These are phyloP conservation scores for Aulographum hederae DNA, from an alignment of 2,329 filamentous ascomycete species.

Conservation along the genomic window DNA sequence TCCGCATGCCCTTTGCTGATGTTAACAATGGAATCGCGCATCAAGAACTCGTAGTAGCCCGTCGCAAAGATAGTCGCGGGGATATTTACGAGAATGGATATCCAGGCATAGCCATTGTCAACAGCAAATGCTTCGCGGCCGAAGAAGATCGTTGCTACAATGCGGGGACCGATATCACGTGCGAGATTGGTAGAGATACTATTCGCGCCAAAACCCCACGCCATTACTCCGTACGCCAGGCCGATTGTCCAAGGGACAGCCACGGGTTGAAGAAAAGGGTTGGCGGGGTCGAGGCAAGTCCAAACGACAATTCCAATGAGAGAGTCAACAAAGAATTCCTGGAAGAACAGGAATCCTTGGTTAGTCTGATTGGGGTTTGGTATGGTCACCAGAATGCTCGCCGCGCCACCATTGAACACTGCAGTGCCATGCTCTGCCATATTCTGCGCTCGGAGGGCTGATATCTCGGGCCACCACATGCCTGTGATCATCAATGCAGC, in stretches of 20 bases:
- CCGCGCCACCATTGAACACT: constrained; percentile 2
- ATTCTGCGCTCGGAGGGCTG: constrained; percentile 1
- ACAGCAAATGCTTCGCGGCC: neutral
- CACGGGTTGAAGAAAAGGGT: neutral
- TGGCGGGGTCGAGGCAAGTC: neutral
- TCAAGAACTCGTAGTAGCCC: constrained; percentile 34
- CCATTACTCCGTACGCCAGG: neutral
- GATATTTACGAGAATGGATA: constrained; percentile 36
- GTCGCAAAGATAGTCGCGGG: constrained; percentile 38
- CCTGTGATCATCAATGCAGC: constrained; percentile 36
- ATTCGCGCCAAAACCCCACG: neutral
- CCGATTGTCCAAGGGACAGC: neutral
- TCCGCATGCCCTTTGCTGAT: constrained; percentile 31
- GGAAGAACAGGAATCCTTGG: neutral
- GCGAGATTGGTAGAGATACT: constrained; percentile 1
- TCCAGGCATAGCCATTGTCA: constrained; percentile 29
- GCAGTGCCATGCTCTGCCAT: constrained; percentile 3
- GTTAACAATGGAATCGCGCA: constrained; percentile 33
- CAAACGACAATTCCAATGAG: neutral
- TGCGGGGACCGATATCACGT: neutral
- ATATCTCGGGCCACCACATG: constrained; percentile 22
- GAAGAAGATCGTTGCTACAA: neutral
- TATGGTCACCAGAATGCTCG: neutral
- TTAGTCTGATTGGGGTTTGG: constrained; percentile 1
- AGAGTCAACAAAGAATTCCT: neutral